A percentile compares a stretch with the other conserved stretches of the same genome.
Evolutionary conservation across 306 rosid species (phyloP).

Genomic region (Glycine tomentella): DNA sequence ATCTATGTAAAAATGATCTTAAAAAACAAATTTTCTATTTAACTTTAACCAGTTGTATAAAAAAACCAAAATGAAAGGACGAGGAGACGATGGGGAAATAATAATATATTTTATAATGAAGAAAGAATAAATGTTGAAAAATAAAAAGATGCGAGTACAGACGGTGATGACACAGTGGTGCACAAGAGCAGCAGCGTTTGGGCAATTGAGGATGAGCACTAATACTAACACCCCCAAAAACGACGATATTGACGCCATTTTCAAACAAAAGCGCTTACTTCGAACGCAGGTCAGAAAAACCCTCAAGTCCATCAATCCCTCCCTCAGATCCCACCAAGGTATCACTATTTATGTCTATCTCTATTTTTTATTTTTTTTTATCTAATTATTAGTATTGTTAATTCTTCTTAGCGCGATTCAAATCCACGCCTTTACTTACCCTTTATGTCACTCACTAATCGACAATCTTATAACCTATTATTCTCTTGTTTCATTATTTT

Average conservation of each 20-base stretch:
- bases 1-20: too few relatives aligned
- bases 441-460: too few relatives aligned
- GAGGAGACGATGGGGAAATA: neutral
- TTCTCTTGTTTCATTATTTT: neutral
- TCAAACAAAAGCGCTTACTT: slow-evolving; percentile 70
- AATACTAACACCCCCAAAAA: slow-evolving; percentile 30
- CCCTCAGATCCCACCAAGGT: slow-evolving; percentile 85
- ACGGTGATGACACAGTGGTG: slow-evolving; percentile 11
- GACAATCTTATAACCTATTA: too few relatives aligned
- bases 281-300: slow-evolving; percentile 76
- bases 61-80: neutral
- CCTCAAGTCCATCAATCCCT: slow-evolving; percentile 76
- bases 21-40: too few relatives aligned
- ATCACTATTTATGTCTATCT: too few relatives aligned
- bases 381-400: too few relatives aligned
- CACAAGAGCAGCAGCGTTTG: slow-evolving; percentile 19
- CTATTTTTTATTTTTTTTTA: too few relatives aligned
- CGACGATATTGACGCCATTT: slow-evolving; percentile 58
- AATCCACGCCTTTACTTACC: too few relatives aligned
- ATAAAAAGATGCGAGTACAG: neutral
- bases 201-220: slow-evolving; percentile 38
- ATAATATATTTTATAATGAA: neutral
- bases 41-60: neutral
- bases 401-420: too few relatives aligned
- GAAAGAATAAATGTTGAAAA: neutral